Percentiles rank a stretch among this genome's conserved stretches.
Conservation (phyloP, 2,329 filamentous ascomycete genomes). For the Xylaria sp. region DNA sequence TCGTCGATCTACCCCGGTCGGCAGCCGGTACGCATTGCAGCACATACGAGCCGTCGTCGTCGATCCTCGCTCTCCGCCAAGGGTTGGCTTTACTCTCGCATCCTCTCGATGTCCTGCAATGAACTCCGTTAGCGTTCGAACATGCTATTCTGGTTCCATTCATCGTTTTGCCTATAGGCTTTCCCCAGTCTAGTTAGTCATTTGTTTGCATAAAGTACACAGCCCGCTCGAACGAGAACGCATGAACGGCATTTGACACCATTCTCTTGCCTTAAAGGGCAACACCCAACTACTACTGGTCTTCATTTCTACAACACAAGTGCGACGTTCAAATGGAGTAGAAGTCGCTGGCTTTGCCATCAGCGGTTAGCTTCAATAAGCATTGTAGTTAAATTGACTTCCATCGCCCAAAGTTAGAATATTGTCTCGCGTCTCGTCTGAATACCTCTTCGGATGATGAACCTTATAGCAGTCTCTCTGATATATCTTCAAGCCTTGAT, state of each 20-base stretch:
- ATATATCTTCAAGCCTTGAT: not conserved
- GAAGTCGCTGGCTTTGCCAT: not conserved
- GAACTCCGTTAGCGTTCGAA: conserved; percentile 2
- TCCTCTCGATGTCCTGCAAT: conserved; percentile 22
- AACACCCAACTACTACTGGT: not conserved
- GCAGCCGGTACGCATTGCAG: conserved; percentile 32
- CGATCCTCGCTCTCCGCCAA: conserved; percentile 27
- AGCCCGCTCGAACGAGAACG: not conserved
- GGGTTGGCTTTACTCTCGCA: conserved; percentile 28
- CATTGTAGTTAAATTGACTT: not conserved
- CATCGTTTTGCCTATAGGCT: not conserved
- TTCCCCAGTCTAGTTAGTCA: not conserved
- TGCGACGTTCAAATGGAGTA: not conserved
- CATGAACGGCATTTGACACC: conserved; percentile 11
- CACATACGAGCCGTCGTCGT: conserved; percentile 20
- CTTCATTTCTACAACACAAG: not conserved
- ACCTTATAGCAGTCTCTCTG: not conserved
- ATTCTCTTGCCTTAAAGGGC: not conserved
- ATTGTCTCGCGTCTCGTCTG: not conserved
- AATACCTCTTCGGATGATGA: too few species aligned
- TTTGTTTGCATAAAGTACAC: conserved; percentile 25
- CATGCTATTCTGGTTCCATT: conserved; percentile 1
- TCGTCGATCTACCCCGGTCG: conserved; percentile 22
- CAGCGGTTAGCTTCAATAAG: not conserved
- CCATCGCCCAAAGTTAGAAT: not conserved